Evolutionary conservation across 192 early-diverging fungal genomes (phyloP).

Genomic region (Coemansia sp.): DNA sequence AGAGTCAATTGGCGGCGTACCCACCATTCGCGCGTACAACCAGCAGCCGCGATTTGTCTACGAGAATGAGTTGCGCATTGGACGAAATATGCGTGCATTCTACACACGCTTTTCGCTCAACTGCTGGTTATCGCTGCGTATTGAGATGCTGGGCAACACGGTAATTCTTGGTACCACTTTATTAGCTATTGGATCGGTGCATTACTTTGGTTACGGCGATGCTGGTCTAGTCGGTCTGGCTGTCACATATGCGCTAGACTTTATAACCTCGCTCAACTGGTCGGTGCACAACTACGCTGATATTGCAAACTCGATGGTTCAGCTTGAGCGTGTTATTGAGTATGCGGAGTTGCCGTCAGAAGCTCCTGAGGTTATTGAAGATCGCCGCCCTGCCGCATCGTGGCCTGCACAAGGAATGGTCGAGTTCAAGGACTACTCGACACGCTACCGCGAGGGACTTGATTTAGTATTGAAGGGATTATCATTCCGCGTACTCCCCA

Average conservation of each 20-base stretch:
- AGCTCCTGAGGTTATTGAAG: not conserved
- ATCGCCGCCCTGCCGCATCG: not conserved
- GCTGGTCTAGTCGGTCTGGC: conserved; percentile 8
- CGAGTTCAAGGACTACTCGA: conserved; percentile 15
- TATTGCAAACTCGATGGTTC: not conserved
- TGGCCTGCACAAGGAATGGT: conserved; percentile 2
- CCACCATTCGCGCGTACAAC: conserved; percentile 8
- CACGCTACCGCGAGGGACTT: conserved; percentile 49
- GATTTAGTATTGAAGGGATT: conserved; percentile 70
- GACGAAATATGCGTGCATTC: not conserved
- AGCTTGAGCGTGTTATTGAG: conserved; percentile 10
- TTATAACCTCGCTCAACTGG: not conserved
- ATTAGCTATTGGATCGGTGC: not conserved
- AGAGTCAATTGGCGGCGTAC: conserved; percentile 3
- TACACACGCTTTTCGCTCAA: not conserved
- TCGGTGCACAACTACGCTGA: not conserved
- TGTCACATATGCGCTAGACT: not conserved
- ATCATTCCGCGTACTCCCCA: conserved; percentile 32
- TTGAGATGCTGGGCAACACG: not conserved
- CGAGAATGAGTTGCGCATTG: not conserved
- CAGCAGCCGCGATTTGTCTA: conserved; percentile 9
- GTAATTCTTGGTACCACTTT: not conserved
- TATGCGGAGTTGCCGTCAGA: conserved; percentile 2
- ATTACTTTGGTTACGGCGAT: not conserved
- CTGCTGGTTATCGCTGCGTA: conserved; percentile 2